Conservation (phyloP, 2,329 filamentous ascomycete genomes). For the Penicillium sp. region DNA sequence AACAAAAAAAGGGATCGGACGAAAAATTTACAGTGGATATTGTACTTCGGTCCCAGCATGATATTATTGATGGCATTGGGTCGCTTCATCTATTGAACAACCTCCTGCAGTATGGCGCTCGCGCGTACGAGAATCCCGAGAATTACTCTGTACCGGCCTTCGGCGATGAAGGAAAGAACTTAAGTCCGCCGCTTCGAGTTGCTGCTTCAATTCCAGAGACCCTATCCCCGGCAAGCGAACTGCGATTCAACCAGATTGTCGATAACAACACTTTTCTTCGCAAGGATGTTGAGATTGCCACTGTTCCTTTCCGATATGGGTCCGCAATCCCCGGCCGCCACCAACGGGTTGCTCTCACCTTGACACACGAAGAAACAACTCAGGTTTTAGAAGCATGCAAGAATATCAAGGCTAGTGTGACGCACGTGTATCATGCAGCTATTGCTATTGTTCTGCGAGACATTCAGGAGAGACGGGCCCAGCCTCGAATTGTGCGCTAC, state of each 20-base stretch:
- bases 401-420: slow-evolving; percentile 15
- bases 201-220: slow-evolving; percentile 15
- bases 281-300: slow-evolving; percentile 19
- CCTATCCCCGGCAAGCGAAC: too few species aligned
- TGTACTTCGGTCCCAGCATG: slow-evolving; percentile 23
- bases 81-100: slow-evolving; percentile 22
- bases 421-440: slow-evolving; percentile 28
- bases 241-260: too few species aligned
- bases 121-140: slow-evolving; percentile 7
- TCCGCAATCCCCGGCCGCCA: slow-evolving; percentile 17
- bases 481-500: slow-evolving; percentile 21
- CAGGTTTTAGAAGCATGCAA: slow-evolving; percentile 17
- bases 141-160: slow-evolving; percentile 11
- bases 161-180: slow-evolving; percentile 18
- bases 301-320: slow-evolving; percentile 13
- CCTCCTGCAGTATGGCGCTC: slow-evolving; percentile 16
- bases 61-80: slow-evolving; percentile 27
- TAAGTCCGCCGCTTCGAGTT: slow-evolving; percentile 25
- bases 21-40: slow-evolving; percentile 11
- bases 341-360: slow-evolving; percentile 19
- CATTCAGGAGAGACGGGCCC: slow-evolving; percentile 7
- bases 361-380: slow-evolving; percentile 12
- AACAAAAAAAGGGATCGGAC: background rate
- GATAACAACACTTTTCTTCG: background rate
- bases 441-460: slow-evolving; percentile 21